A percentile compares a stretch with the other conserved stretches of the same genome.
These are phyloP conservation scores for Tylopilus felleus DNA, from an alignment of 768 basidiomycete genomes.

Conservation along the genomic window DNA sequence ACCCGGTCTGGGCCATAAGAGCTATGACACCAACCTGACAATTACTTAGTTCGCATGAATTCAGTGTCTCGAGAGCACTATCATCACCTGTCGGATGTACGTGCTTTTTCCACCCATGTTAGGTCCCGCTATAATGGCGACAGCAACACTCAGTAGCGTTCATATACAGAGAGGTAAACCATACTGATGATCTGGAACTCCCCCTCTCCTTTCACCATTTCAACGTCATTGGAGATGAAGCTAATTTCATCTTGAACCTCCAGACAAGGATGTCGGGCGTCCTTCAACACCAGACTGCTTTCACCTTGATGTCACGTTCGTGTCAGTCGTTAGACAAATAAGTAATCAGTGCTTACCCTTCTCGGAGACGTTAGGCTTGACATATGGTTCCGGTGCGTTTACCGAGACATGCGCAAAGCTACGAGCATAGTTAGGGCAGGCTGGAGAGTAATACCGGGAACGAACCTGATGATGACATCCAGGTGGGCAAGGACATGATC, in stretches of 20 bases:
- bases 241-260: constrained; percentile 94
- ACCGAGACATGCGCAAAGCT: constrained; percentile 92
- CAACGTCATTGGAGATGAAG: constrained; percentile 94
- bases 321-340: neutral
- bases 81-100: constrained; percentile 82
- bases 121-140: constrained; percentile 65
- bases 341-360: constrained; percentile 50
- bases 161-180: constrained; percentile 15
- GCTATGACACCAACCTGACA: constrained; percentile 87
- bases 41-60: neutral
- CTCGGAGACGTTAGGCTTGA: constrained; percentile 77
- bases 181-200: constrained; percentile 95
- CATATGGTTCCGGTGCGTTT: constrained; percentile 82
- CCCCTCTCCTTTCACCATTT: constrained; percentile 90
- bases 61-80: neutral
- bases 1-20: constrained; percentile 93
- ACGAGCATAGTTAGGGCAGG: neutral
- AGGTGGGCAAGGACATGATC: constrained; percentile 85
- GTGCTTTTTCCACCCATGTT: constrained; percentile 99
- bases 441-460: neutral
- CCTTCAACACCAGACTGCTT: constrained; percentile 75
- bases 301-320: constrained; percentile 45
- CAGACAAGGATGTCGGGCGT: constrained; percentile 93
- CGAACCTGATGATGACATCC: constrained; percentile 86
- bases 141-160: neutral